Percentiles rank a stretch among this genome's conserved stretches.
These are phyloP conservation scores for Ceratocystis albifundus DNA, from an alignment of 2,329 filamentous ascomycete genomes.

Conservation along the genomic window DNA sequence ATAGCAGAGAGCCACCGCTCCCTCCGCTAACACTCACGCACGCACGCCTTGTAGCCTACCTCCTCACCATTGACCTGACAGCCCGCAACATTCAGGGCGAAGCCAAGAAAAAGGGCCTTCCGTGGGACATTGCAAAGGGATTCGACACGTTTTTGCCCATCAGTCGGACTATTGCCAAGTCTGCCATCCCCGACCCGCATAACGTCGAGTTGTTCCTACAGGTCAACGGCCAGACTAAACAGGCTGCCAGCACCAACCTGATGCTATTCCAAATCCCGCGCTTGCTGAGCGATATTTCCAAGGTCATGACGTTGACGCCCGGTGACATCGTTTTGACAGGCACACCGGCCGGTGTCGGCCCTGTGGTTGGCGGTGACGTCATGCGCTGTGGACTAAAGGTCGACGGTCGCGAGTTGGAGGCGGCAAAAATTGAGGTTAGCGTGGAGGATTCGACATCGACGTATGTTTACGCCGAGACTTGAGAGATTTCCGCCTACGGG, in stretches of 20 bases:
- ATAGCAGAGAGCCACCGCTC: not conserved
- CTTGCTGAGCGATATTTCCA: slow-evolving; percentile 80
- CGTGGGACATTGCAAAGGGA: slow-evolving; percentile 93
- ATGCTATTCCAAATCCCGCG: slow-evolving; percentile 90
- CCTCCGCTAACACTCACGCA: not conserved
- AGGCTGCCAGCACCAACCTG: slow-evolving; percentile 79
- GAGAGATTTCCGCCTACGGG: slow-evolving; percentile 24
- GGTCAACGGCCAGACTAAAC: slow-evolving; percentile 67
- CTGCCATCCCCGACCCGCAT: slow-evolving; percentile 73
- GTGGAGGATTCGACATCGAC: slow-evolving; percentile 68
- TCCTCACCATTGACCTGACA: slow-evolving; percentile 93
- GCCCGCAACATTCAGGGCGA: slow-evolving; percentile 91
- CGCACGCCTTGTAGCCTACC: slow-evolving; percentile 50
- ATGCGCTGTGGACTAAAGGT: slow-evolving; percentile 76
- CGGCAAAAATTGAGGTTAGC: slow-evolving; percentile 70
- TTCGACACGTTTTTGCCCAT: slow-evolving; percentile 96
- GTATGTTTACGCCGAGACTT: slow-evolving; percentile 69
- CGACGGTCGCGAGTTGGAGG: slow-evolving; percentile 68
- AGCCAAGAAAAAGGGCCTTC: slow-evolving; percentile 91
- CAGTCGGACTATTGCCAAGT: slow-evolving; percentile 67
- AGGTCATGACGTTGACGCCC: slow-evolving; percentile 84
- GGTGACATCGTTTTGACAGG: slow-evolving; percentile 94
- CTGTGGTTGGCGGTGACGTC: slow-evolving; percentile 72
- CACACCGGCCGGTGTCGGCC: slow-evolving; percentile 89
- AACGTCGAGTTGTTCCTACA: slow-evolving; percentile 74